Evolutionary conservation across 176 grass and related monocot species (phyloP), one percentile per base, ranked within the genome.

Genomic region (Carex scoparia): DNA sequence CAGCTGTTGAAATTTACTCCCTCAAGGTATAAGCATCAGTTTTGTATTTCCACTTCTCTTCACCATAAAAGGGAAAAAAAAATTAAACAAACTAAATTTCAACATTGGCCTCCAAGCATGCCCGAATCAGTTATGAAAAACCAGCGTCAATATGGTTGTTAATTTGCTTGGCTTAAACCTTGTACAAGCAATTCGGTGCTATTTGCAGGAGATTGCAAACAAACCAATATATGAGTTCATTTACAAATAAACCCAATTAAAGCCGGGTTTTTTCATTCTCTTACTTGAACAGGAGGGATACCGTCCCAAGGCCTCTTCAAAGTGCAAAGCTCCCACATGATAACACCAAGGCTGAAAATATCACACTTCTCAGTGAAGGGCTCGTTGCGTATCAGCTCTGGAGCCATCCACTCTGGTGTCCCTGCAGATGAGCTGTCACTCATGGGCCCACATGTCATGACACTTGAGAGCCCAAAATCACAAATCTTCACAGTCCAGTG

Each of bases 261-360:
- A 19, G 9, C 69, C 40, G 31, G 72, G 72, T 76, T 76, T 38
- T 38, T 54, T 14, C 1, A 14, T 14, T 53, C 10, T 33, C 89
- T 93, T 90, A 99, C 97, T 86, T 99, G 93, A 88, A 95, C 97
- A 60, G 97, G 86, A 40, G 93, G 91, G 42, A 91, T 82, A 76
- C 96, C 93, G 49, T 92, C 96, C 97, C 97, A 99, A 73, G 97
- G 97, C 70, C 97, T 92, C 84, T 81, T 91, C 87, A 99, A 85
- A 68, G 97, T 99, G 81, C 97, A 99, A 27, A 99, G 91, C 87
- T 99, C 97, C 97, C 97, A 99, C 88, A 99, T 99, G 54, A 99
- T 87, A 87, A 99, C 97, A 73, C 97, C 97, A 79, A 99, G 90
- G 84, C 93, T 96, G 86, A 99, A 99, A 82, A 99, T 99, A 81